Conservation (phyloP, 345 rosid species). For the Hypericum perforatum region DNA sequence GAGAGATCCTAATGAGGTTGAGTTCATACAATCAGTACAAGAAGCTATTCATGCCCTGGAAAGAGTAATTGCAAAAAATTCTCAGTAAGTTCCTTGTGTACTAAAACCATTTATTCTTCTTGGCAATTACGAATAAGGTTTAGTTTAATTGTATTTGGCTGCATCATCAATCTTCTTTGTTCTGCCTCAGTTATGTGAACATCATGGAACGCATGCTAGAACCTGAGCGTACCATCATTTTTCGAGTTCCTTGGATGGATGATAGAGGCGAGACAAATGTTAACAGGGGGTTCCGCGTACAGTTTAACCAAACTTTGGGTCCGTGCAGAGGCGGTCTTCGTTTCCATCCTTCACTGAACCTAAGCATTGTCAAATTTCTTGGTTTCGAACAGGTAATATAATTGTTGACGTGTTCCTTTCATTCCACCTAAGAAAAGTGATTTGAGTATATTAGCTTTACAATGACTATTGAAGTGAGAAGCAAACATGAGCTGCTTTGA, state of each 20-base stretch:
- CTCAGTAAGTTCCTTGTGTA: conserved; percentile 57
- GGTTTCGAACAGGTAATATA: conserved; percentile 82
- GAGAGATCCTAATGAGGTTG: conserved; percentile 94
- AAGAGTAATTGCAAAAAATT: conserved; percentile 93
- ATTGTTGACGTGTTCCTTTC: conserved; percentile 9
- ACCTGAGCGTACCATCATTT: conserved; percentile 85
- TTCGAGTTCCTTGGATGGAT: conserved; percentile 98
- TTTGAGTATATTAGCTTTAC: not conserved
- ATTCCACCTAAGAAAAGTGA: conserved; percentile 6
- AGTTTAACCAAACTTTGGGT: conserved; percentile 89
- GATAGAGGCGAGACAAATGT: conserved; percentile 97
- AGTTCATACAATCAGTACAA: conserved; percentile 88
- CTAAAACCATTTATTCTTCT: not conserved
- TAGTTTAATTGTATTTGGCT: conserved; percentile 4
- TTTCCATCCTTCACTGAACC: conserved; percentile 83
- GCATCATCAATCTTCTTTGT: conserved; percentile 14
- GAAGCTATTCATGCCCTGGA: conserved; percentile 96
- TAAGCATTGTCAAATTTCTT: conserved; percentile 87
- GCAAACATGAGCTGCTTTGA: too few species aligned
- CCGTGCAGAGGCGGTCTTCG: conserved; percentile 98
- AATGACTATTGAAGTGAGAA: too few species aligned
- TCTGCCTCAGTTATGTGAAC: conserved; percentile 70
- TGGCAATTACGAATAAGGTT: conserved; percentile 7
- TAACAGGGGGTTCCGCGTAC: conserved; percentile 91
- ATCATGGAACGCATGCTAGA: conserved; percentile 92